A percentile compares a stretch with the other conserved stretches of the same genome.
Conservation (phyloP, 805 yeast genomes). For the Yarrowia yakushimensis region DNA sequence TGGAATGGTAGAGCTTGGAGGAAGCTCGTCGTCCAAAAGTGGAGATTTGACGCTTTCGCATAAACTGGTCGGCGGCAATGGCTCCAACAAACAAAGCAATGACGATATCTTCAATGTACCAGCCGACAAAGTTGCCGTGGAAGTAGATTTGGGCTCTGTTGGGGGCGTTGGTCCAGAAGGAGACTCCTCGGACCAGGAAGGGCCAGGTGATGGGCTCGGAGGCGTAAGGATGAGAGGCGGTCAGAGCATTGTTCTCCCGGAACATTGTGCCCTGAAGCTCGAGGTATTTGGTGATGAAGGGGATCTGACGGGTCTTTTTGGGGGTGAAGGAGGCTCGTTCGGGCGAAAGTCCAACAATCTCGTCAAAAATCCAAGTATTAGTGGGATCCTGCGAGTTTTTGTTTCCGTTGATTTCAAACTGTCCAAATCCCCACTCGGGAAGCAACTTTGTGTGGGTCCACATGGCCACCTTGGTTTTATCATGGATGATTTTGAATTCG, state of each 20-base stretch:
- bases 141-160: conserved; percentile 74
- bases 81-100: conserved; percentile 62
- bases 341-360: conserved; percentile 62
- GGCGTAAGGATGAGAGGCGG: conserved; percentile 92
- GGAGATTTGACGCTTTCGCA: conserved; percentile 64
- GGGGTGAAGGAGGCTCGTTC: conserved; percentile 61
- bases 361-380: conserved; percentile 74
- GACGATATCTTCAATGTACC: conserved; percentile 75
- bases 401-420: conserved; percentile 93
- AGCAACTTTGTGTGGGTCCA: conserved; percentile 86
- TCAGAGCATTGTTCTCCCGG: conserved; percentile 81
- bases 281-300: conserved; percentile 83
- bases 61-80: conserved; percentile 67
- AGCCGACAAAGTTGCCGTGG: conserved; percentile 85
- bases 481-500: conserved; percentile 68
- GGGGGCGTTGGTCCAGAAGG: conserved; percentile 81
- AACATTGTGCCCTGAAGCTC: conserved; percentile 89
- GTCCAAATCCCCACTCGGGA: conserved; percentile 94
- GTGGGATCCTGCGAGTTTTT: conserved; percentile 66
- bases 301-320: conserved; percentile 55
- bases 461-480: conserved; percentile 84
- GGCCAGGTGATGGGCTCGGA: conserved; percentile 94
- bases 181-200: conserved; percentile 79
- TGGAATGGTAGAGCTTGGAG: conserved; percentile 68
- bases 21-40: conserved; percentile 60